Percentiles rank a stretch among this genome's conserved stretches.
These are phyloP conservation scores for Leucogyrophana mollusca DNA, from an alignment of 768 basidiomycete genomes.

Conservation along the genomic window DNA sequence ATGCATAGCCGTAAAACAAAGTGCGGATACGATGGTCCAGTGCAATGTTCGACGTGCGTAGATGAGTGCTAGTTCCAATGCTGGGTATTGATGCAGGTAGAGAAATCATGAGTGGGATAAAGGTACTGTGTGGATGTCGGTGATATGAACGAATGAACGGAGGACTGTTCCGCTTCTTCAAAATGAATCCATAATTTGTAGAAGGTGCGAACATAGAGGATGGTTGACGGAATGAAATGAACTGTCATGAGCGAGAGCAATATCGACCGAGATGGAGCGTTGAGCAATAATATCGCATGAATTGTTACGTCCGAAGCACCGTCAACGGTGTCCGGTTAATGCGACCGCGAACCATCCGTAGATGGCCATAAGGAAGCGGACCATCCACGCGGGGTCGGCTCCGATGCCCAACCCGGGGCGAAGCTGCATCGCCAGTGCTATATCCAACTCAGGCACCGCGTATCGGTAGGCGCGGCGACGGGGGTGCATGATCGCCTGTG, in stretches of 20 bases:
- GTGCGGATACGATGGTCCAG: not conserved
- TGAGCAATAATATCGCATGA: too few species aligned
- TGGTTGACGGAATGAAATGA: not conserved
- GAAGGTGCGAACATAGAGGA: not conserved
- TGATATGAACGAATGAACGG: constrained; percentile 1
- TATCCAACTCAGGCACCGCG: constrained; percentile 50
- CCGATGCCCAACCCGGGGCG: constrained; percentile 68
- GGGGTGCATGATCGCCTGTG: constrained; percentile 15
- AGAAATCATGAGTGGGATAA: not conserved
- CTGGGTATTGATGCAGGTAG: not conserved
- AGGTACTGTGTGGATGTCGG: too few species aligned
- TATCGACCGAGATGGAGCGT: too few species aligned
- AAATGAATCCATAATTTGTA: not conserved
- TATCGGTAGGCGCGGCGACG: constrained; percentile 34
- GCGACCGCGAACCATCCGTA: constrained; percentile 76
- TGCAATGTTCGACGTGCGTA: not conserved
- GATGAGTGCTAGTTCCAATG: not conserved
- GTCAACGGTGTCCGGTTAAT: constrained; percentile 36
- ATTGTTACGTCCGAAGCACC: too few species aligned
- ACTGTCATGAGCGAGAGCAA: too few species aligned
- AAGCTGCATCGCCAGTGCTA: constrained; percentile 77
- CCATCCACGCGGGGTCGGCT: constrained; percentile 77
- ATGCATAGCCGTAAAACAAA: not conserved
- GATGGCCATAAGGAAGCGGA: constrained; percentile 75
- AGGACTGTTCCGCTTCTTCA: not conserved